A percentile compares a stretch with the other conserved stretches of the same genome.
Evolutionary conservation across 169 alveolate genomes (phyloP).

Genomic region (Plasmodium malariae): DNA sequence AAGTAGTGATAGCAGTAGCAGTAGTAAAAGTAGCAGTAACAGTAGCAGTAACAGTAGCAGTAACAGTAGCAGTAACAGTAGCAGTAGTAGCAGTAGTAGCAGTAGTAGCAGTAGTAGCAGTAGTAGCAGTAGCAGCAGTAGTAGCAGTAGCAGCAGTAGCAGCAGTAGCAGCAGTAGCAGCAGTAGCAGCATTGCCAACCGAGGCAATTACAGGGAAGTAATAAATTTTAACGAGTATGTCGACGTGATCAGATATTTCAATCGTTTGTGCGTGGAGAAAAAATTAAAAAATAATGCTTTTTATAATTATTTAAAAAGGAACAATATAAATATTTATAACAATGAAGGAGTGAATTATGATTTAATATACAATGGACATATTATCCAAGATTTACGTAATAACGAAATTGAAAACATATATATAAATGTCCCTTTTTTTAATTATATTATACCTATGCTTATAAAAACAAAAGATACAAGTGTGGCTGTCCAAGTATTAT

Average conservation of each 20-base stretch:
- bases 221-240: conserved; percentile 21
- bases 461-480: conserved; percentile 36
- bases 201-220: conserved; percentile 11
- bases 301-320: conserved; percentile 43
- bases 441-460: conserved; percentile 68
- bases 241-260: conserved; percentile 18
- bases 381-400: conserved; percentile 15
- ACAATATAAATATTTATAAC: conserved; percentile 4
- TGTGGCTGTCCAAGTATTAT: conserved; percentile 29
- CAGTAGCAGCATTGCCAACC: no score
- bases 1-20: background rate
- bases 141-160: background rate
- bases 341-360: conserved; percentile 9
- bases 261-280: conserved; percentile 14
- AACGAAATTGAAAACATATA: conserved; percentile 18
- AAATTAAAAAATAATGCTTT: conserved; percentile 15
- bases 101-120: background rate
- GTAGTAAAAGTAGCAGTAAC: no score
- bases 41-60: background rate
- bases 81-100: no score
- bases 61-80: no score
- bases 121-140: background rate
- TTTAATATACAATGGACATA: conserved; percentile 4
- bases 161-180: background rate
- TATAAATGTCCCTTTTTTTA: conserved; percentile 56